These are phyloP conservation scores for Rhizophagus clarus DNA, from an alignment of 192 early-diverging fungal genomes.

Conservation along the genomic window DNA sequence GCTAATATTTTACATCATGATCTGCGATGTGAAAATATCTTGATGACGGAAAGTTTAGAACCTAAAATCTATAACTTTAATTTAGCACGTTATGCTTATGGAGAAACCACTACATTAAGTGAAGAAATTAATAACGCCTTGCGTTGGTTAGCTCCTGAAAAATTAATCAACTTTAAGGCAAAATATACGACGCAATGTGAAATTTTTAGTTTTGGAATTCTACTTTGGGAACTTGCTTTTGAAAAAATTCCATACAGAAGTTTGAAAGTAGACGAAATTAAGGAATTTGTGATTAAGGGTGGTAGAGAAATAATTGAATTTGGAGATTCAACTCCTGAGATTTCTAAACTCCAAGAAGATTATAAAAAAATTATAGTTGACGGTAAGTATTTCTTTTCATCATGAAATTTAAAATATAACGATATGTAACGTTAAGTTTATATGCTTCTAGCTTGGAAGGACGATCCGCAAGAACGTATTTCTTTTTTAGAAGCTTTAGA, in stretches of 20 bases:
- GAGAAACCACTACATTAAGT: background rate
- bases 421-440: too few relatives aligned
- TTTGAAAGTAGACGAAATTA: background rate
- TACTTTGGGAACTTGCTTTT: background rate
- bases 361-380: too few relatives aligned
- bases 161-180: background rate
- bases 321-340: too few relatives aligned
- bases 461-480: too few relatives aligned
- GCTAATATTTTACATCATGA: slow-evolving; percentile 28
- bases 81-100: background rate
- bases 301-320: background rate
- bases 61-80: slow-evolving; percentile 28
- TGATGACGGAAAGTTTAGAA: slow-evolving; percentile 3
- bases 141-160: slow-evolving; percentile 29
- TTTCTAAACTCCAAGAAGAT: too few relatives aligned
- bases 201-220: background rate
- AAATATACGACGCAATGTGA: background rate
- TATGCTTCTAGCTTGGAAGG: too few relatives aligned
- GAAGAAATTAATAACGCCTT: background rate
- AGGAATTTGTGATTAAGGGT: background rate
- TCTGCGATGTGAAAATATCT: slow-evolving; percentile 21
- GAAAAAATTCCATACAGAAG: background rate
- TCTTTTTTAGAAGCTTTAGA: too few relatives aligned
- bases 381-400: too few relatives aligned
- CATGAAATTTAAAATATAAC: background rate